phyloP scores from a whole-genome alignment of 352 stramenopile species.

The Globisporangium irregulare region DNA sequence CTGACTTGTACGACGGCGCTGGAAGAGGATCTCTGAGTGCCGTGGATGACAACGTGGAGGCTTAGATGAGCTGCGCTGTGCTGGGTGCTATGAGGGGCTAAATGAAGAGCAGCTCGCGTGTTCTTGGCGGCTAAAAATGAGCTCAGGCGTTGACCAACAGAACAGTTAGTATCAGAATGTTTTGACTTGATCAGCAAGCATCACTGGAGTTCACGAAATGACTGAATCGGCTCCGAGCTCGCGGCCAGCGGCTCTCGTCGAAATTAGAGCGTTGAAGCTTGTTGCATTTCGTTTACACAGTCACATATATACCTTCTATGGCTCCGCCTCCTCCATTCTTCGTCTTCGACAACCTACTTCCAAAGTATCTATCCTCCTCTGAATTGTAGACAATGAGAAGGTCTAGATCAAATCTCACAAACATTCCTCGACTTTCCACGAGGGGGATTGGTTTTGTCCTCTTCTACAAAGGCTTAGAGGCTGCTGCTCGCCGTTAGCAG shows the following conservation, averaged over 20 bases:
- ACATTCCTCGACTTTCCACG: not conserved
- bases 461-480: not conserved
- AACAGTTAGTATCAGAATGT: not conserved
- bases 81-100: not conserved
- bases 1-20: not conserved
- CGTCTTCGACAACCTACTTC: not conserved
- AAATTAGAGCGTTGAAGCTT: not conserved
- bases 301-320: not conserved
- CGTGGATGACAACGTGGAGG: not conserved
- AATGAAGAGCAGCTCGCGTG: not conserved
- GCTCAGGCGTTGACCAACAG: not conserved
- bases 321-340: not conserved
- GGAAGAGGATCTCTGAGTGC: not conserved
- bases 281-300: constrained; percentile 1
- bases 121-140: not conserved
- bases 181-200: not conserved
- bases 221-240: not conserved
- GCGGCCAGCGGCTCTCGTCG: not conserved
- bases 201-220: no score
- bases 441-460: not conserved
- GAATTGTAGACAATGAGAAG: not conserved
- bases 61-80: not conserved
- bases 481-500: not conserved
- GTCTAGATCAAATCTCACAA: not conserved
- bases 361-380: not conserved